Conservation (phyloP, 164 flowering plant species). For the Vitis amurensis region DNA sequence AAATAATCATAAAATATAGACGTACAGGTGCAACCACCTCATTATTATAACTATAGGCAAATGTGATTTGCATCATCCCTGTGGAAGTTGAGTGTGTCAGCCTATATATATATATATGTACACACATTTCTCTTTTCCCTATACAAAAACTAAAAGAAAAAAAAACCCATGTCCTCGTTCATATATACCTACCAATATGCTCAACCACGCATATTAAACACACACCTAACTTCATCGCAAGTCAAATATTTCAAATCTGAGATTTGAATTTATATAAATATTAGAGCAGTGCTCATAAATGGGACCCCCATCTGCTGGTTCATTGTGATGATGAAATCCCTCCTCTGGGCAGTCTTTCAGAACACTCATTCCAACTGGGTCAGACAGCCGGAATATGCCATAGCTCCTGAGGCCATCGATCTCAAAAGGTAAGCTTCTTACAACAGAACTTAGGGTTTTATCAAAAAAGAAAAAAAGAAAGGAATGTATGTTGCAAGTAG, state of each 20-base stretch:
- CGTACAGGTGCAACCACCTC: too few relatives aligned
- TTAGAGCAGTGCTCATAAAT: conserved; percentile 67
- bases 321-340: conserved; percentile 73
- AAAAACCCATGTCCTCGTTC: too few relatives aligned
- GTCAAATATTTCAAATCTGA: conserved; percentile 79
- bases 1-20: too few relatives aligned
- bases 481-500: too few relatives aligned
- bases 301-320: conserved; percentile 62
- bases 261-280: conserved; percentile 62
- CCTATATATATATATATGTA: too few relatives aligned
- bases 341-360: conserved; percentile 58
- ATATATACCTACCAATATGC: neutral
- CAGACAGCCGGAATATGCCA: conserved; percentile 70
- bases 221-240: conserved; percentile 35
- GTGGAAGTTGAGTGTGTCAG: too few relatives aligned
- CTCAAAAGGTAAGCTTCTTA: neutral
- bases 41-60: too few relatives aligned
- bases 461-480: too few relatives aligned
- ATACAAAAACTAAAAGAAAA: too few relatives aligned
- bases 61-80: too few relatives aligned
- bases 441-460: too few relatives aligned
- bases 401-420: conserved; percentile 41
- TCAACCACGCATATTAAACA: neutral
- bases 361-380: conserved; percentile 58
- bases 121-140: too few relatives aligned